Percentiles rank a stretch among this genome's conserved stretches.
phyloP scores from a whole-genome alignment of 768 basidiomycete species.

The Mycena haematopus region DNA sequence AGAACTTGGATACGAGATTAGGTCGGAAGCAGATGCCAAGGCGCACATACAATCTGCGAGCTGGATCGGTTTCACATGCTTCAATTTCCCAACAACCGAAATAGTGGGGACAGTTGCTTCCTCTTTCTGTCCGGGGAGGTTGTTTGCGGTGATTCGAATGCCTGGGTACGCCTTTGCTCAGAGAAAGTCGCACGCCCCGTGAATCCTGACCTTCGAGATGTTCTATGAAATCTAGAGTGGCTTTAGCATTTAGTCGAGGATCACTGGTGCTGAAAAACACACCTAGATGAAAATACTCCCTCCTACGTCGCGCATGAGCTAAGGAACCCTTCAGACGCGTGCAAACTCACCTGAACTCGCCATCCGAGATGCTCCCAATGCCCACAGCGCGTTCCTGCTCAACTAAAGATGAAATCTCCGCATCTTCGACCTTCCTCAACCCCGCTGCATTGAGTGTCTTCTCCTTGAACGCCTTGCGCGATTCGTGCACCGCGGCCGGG shows the following conservation, averaged over 20 bases:
- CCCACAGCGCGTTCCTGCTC: constrained; percentile 44
- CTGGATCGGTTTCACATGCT: constrained; percentile 31
- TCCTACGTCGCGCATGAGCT: constrained; percentile 11
- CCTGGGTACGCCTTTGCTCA: not conserved
- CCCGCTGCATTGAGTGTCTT: constrained; percentile 38
- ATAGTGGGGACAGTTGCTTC: constrained; percentile 27
- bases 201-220: constrained; percentile 21
- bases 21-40: not conserved
- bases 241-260: not conserved
- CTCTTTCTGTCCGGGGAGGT: constrained; percentile 16
- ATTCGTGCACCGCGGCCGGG: constrained; percentile 39
- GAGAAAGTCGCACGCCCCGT: not conserved
- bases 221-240: constrained; percentile 27
- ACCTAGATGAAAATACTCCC: constrained; percentile 37
- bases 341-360: constrained; percentile 42
- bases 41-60: constrained; percentile 25
- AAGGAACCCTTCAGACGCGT: not conserved
- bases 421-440: constrained; percentile 42
- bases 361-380: constrained; percentile 48
- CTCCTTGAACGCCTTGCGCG: constrained; percentile 40
- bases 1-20: constrained; percentile 10
- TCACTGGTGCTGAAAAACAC: not conserved
- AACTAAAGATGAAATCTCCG: constrained; percentile 42
- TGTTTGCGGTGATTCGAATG: constrained; percentile 20
- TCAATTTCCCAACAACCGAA: constrained; percentile 26